Evolutionary conservation across 345 rosid species (phyloP), one percentile per base, ranked within the genome.

Genomic region (Eucalyptus sp.): DNA sequence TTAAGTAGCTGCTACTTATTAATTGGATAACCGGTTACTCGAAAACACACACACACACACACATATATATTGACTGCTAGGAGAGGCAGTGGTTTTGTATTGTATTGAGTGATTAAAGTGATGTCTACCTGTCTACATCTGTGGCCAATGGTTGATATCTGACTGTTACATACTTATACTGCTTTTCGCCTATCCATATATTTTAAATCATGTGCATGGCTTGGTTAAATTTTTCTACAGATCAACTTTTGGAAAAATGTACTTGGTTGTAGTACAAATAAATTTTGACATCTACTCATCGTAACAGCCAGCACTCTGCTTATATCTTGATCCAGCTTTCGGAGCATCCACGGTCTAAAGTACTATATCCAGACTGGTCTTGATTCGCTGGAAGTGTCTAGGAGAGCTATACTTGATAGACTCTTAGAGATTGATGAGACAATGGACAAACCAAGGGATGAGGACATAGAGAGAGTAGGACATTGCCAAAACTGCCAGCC

Each of bases 301-400:
- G 7, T 86, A 86, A 86, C 87, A 86, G 87, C 87, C 44, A 54
- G 56, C 56, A 86, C 60, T 86, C 60, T 50, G 87, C 60, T 86
- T 76, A 81, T 83, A 89, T 89, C 89, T 89, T 88, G 60, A 89
- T 92, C 81, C 95, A 97, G 99, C 56, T 96, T 93, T 92, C 94
- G 92, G 88, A 97, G 95, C 90, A 91, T 95, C 89, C 93, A 93
- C 68, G 94, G 95, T 90, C 92, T 97, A 68, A 97, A 95, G 91
- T 95, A 96, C 94, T 96, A 97, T 91, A 93, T 97, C 89, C 98
- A 95, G 93, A 94, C 96, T 89, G 94, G 96, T 89, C 89, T 96
- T 89, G 99, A 97, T 92, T 92, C 87, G 54, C 80, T 97, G 91
- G 97, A 95, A 93, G 91, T 92, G 85, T 93, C 96, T 80, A 95